Evolutionary conservation across 352 stramenopile species (phyloP).

Genomic region (Pythium angustatum): DNA sequence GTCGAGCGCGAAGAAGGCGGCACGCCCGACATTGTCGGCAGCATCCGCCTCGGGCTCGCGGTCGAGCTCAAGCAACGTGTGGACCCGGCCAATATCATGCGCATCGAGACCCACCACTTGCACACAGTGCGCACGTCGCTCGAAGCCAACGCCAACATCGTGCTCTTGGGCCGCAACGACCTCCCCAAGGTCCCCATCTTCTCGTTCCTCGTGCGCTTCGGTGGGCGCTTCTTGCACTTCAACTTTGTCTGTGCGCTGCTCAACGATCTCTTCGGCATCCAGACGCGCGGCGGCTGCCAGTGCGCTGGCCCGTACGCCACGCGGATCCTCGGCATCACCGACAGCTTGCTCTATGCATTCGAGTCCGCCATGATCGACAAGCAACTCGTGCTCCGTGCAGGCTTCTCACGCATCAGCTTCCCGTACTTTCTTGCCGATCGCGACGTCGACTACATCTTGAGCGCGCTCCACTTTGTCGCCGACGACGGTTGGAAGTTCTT

Average conservation of each 20-base stretch:
- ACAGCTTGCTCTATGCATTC: constrained; percentile 56
- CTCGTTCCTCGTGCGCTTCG: constrained; percentile 89
- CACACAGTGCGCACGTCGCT: constrained; percentile 34
- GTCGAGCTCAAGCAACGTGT: constrained; percentile 83
- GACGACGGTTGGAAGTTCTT: constrained; percentile 90
- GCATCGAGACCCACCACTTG: constrained; percentile 37
- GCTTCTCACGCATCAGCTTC: constrained; percentile 93
- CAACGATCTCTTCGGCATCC: constrained; percentile 97
- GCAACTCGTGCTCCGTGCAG: constrained; percentile 90
- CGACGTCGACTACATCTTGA: constrained; percentile 90
- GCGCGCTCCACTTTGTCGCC: constrained; percentile 90
- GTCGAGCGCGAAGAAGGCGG: constrained; percentile 96
- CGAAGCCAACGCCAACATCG: constrained; percentile 52
- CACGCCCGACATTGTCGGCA: constrained; percentile 92
- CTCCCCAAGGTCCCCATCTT: constrained; percentile 82
- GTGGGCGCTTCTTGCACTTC: constrained; percentile 91
- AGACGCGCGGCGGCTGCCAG: constrained; percentile 60
- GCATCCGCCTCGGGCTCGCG: constrained; percentile 86
- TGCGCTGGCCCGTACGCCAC: constrained; percentile 91
- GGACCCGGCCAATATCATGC: constrained; percentile 38
- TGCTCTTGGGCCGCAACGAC: constrained; percentile 72
- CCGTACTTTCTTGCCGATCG: constrained; percentile 67
- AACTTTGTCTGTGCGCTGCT: constrained; percentile 96
- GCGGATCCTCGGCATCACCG: constrained; percentile 86
- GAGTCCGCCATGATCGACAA: constrained; percentile 86